phyloP scores from a whole-genome alignment of 495 filamentous ascomycete species.

The Podospora bellae-mahoneyi region DNA sequence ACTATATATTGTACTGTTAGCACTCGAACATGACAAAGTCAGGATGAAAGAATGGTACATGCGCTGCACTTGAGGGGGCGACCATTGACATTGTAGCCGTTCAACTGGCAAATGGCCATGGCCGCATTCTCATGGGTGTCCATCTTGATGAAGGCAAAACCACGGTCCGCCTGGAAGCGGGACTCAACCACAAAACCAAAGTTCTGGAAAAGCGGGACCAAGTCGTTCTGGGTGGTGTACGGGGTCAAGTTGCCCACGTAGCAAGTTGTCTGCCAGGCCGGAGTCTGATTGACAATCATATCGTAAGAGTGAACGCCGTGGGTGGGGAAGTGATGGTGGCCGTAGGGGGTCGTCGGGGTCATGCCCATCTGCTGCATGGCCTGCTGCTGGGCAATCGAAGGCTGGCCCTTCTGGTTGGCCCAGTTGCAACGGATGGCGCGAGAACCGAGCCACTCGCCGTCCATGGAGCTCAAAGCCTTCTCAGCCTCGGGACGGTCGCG shows the following conservation, averaged over 20 bases:
- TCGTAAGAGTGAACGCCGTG: slow-evolving; percentile 96
- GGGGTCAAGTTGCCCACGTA: slow-evolving; percentile 98
- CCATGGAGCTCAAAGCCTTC: slow-evolving; percentile 95
- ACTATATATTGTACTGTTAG: slow-evolving; percentile 54
- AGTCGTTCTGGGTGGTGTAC: slow-evolving; percentile 93
- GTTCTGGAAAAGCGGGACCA: slow-evolving; percentile 96
- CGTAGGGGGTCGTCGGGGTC: slow-evolving; percentile 94
- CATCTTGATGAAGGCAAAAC: slow-evolving; percentile 99
- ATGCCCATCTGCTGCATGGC: slow-evolving; percentile 97
- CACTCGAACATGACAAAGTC: background rate
- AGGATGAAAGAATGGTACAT: slow-evolving; percentile 11
- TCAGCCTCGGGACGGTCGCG: slow-evolving; percentile 91
- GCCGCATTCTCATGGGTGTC: slow-evolving; percentile 97
- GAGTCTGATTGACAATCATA: slow-evolving; percentile 96
- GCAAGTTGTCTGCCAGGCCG: slow-evolving; percentile 96
- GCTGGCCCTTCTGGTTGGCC: slow-evolving; percentile 99
- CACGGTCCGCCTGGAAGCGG: slow-evolving; percentile 95
- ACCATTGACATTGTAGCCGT: slow-evolving; percentile 95
- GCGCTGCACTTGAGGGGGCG: slow-evolving; percentile 98
- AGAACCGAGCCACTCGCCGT: slow-evolving; percentile 98
- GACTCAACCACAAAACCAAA: slow-evolving; percentile 97
- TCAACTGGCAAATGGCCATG: slow-evolving; percentile 97
- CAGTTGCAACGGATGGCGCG: slow-evolving; percentile 99
- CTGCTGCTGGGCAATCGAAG: slow-evolving; percentile 95
- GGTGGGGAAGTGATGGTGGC: slow-evolving; percentile 96